Base-by-base conservation (phyloP, 1,284 basidiomycete genomes). In the Naganishia liquefaciens region DNA sequence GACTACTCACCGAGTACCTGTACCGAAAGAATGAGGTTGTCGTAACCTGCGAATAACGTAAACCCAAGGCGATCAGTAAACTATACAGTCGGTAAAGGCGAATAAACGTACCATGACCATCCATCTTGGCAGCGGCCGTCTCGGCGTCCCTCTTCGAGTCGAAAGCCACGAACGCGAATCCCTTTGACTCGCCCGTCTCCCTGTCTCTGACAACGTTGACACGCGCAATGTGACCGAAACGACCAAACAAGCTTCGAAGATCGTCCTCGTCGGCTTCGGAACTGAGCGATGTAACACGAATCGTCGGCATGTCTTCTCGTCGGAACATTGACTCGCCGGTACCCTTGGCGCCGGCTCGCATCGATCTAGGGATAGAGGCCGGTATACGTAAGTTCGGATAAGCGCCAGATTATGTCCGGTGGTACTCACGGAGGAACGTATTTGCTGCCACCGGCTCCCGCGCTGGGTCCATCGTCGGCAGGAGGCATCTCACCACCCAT, bases 261-360 rank as follows among this genome's bases (percentile, higher is more conserved):
- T 99, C 96, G 76, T 88, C 89, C 77, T 99, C 96, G 72, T 91
- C 87, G 1, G 93, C 93, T 74, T 99, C 96, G 77, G 93, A 90
- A 37, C 91, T 93, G 68, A 99, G 88, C 75, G 98, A 99, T 47
- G 96, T 98, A 71, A 99, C 92, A 57, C 96, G 91, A 27, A 99
- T 85, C 0, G 96, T 99, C 3, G 96, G 95, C 28, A 95, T 84
- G 75, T 99, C 95, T 78, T 98, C 95, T 58, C 93, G 84, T 85
- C 84, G 50, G 70, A 84, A 85, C 90, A 93, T 93, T 21, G 87
- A 84, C 76, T 93, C 92, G 66, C 92, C 93, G 13, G 86, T 80
- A n/a, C 85, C 85, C 63, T 87, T 84, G 43, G 83, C 82, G 54
- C 82, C 82, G 10, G 80, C 85, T 71, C 91, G 89, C 87, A 91